Evolutionary conservation across 2,329 filamentous ascomycete genomes (phyloP), one percentile per base, ranked within the genome.

Genomic region (Stemphylium vesicarium): DNA sequence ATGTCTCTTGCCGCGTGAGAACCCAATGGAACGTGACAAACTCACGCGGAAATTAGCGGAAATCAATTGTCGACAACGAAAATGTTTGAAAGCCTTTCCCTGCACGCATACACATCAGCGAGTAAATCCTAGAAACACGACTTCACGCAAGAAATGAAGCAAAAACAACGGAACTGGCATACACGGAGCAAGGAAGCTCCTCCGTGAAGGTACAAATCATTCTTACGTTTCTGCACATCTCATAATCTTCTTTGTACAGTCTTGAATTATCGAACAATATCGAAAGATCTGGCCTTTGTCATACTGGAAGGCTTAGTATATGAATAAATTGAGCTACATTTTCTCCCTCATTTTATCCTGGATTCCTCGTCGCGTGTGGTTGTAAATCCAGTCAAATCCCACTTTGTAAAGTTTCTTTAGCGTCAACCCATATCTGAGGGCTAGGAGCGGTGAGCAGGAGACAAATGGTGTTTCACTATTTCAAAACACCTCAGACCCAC

Each of bases 401-500:
- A 11, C 26, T 22, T 16, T 22, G 24, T 18, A 33, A 12, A 32
- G 15, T 20, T 35, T 44, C 26, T 13, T 44, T 44, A 12, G 41
- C 18, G 16, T 32, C 26, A 16, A 16, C 16, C 16, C 20, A 12
- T 12, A 15, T 35, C 47, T 37, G 32, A 42, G 15, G 15, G 22
- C 15, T n/a, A 18, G 24, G 26, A 20, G 18, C 12, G 10, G 32
- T 6, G 7, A 20, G 22, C 7, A 31, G 26, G 47, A 45, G 24
- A 41, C 39, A 41, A 18, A 24, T 22, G 18, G 26, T 16, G 57
- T 60, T 56, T 60, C 57, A 60, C 26, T 20, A 60, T 57, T 53
- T 42, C 53, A 60, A 60, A 60, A 47, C 42, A 2, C 6, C 39
- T 35, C 24, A 32, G 20, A 29, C 29, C 35, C 38, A 50, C 43